A percentile compares a stretch with the other conserved stretches of the same genome.
Evolutionary conservation across 2,329 filamentous ascomycete genomes (phyloP).

Genomic region (Exophiala viscosa): DNA sequence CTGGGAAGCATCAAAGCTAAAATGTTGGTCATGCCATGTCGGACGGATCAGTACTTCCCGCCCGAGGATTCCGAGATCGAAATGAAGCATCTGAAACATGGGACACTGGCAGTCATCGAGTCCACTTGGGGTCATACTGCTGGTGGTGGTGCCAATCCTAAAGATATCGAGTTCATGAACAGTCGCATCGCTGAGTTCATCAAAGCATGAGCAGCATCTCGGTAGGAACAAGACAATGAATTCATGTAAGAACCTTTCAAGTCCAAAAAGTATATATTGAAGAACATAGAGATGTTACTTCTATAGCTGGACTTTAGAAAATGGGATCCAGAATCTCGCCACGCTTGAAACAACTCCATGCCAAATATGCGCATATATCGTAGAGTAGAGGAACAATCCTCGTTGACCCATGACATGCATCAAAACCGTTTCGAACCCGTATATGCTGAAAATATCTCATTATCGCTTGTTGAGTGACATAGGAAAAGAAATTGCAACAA

Average conservation of each 20-base stretch:
- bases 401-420: neutral
- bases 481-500: neutral
- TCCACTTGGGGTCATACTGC: conserved; percentile 35
- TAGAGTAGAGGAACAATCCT: neutral
- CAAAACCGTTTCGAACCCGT: conserved; percentile 4
- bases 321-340: neutral
- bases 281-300: neutral
- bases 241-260: neutral
- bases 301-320: too few species aligned
- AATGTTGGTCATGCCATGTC: conserved; percentile 37
- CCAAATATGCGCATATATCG: conserved; percentile 9
- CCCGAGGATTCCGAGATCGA: conserved; percentile 32
- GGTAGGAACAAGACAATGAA: neutral
- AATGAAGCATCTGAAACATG: conserved; percentile 24
- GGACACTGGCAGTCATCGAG: conserved; percentile 30
- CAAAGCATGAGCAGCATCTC: conserved; percentile 1
- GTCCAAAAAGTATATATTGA: neutral
- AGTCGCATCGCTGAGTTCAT: conserved; percentile 28
- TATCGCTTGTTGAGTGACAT: neutral
- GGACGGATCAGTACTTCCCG: conserved; percentile 38
- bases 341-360: conserved; percentile 3
- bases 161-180: conserved; percentile 33
- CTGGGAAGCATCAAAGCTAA: conserved; percentile 28
- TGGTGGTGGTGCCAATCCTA: conserved; percentile 30
- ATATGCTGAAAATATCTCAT: conserved; percentile 2